Evolutionary conservation across 2,329 filamentous ascomycete species (phyloP).

Genomic region (Ophiostoma quercus): DNA sequence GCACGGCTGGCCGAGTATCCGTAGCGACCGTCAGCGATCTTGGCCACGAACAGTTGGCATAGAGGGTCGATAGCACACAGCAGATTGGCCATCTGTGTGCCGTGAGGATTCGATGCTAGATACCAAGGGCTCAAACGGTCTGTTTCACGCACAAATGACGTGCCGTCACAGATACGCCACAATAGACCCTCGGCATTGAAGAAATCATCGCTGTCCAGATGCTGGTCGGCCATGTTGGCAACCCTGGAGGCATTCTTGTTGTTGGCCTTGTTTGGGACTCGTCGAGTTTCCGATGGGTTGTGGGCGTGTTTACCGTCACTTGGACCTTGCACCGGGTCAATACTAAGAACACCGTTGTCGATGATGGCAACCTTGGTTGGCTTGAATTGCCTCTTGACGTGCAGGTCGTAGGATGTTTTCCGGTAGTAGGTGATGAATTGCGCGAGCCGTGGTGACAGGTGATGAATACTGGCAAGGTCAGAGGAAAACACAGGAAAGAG

Average conservation of each 20-base stretch:
- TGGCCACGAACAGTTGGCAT: background rate
- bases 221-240: background rate
- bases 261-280: background rate
- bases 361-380: slow-evolving; percentile 2
- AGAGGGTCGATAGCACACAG: background rate
- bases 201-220: background rate
- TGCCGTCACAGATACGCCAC: background rate
- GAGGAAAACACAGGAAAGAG: background rate
- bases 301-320: background rate
- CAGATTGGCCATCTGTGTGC: background rate
- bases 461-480: background rate
- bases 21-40: background rate
- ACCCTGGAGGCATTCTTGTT: background rate
- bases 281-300: background rate
- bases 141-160: background rate
- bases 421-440: background rate
- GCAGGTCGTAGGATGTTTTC: background rate
- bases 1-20: too few species aligned
- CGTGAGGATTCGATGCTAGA: background rate
- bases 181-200: background rate
- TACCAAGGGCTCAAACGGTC: background rate
- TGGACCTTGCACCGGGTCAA: background rate
- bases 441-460: background rate
- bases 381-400: background rate
- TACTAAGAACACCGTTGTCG: background rate